Percentiles rank a stretch among this genome's conserved stretches.
These are phyloP conservation scores for Centella asiatica DNA, from an alignment of 129 eudicot genomes.

Conservation along the genomic window DNA sequence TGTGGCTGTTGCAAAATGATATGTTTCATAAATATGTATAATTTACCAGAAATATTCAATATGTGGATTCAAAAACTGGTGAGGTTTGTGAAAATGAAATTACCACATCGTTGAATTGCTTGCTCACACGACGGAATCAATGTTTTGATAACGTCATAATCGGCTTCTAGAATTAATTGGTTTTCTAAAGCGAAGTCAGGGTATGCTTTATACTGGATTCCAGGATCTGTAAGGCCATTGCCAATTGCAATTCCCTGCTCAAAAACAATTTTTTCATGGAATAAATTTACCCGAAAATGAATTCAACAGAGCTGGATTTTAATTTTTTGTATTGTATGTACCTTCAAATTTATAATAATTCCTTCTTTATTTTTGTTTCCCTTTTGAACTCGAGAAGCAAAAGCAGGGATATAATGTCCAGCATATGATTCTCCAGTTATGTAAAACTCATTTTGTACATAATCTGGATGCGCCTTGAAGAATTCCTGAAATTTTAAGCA, in stretches of 20 bases:
- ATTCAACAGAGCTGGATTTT: not conserved
- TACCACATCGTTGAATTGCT: conserved; percentile 64
- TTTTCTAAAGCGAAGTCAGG: conserved; percentile 49
- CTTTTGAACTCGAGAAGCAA: conserved; percentile 59
- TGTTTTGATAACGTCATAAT: conserved; percentile 24
- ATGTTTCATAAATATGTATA: not conserved
- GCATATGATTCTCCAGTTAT: conserved; percentile 92
- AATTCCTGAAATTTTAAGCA: conserved; percentile 37
- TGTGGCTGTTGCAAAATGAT: conserved; percentile 24
- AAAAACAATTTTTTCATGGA: conserved; percentile 4
- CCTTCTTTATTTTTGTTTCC: conserved; percentile 71
- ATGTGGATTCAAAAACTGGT: no score
- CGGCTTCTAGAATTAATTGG: conserved; percentile 28
- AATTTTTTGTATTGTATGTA: not conserved
- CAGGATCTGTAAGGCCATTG: conserved; percentile 74
- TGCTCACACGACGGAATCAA: conserved; percentile 34
- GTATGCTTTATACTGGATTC: conserved; percentile 54
- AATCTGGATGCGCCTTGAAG: conserved; percentile 60
- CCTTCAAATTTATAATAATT: conserved; percentile 63
- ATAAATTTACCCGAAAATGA: conserved; percentile 7
- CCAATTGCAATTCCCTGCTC: conserved; percentile 83
- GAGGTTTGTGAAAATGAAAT: no score
- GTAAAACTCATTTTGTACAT: conserved; percentile 46
- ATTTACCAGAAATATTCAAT: not conserved
- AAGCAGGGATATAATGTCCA: conserved; percentile 87